A percentile compares a stretch with the other conserved stretches of the same genome.
Conservation (phyloP, 192 early-diverging fungal species). For the Backusella psychrophila region DNA sequence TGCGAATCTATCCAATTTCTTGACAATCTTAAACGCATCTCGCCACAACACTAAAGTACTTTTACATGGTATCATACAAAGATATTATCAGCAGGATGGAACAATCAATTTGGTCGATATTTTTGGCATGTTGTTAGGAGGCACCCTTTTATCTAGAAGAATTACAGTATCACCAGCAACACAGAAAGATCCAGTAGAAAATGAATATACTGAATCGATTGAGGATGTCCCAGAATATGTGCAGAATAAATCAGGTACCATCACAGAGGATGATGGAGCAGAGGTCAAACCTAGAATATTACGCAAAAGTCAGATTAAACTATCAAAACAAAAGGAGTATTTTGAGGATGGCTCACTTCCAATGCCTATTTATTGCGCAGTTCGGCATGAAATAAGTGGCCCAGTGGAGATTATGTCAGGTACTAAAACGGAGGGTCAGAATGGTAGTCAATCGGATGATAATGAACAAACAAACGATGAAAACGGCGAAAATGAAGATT, state of each 20-base stretch:
- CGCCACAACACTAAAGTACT: constrained; percentile 15
- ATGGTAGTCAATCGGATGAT: neutral
- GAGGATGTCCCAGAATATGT: neutral
- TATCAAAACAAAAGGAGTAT: constrained; percentile 51
- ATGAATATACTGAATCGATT: neutral
- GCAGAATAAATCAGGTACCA: constrained; percentile 27
- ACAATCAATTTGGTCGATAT: constrained; percentile 49
- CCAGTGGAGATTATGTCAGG: neutral
- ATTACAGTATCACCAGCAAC: constrained; percentile 15
- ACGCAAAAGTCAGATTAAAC: constrained; percentile 37
- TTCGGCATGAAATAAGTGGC: constrained; percentile 56
- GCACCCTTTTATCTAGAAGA: constrained; percentile 39
- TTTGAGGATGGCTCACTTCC: constrained; percentile 59
- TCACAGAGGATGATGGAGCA: constrained; percentile 10
- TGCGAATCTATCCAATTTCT: constrained; percentile 43
- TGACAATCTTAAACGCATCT: constrained; percentile 11
- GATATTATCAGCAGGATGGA: constrained; percentile 22
- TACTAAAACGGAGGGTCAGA: neutral
- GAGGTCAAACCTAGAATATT: constrained; percentile 14
- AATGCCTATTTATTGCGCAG: constrained; percentile 77
- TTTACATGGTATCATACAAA: constrained; percentile 24
- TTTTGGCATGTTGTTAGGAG: constrained; percentile 49
- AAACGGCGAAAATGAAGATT: constrained; percentile 18
- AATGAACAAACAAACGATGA: constrained; percentile 1
- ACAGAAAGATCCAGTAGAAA: neutral